Base-by-base conservation (phyloP, 306 rosid species). In the Glycine tomentella region DNA sequence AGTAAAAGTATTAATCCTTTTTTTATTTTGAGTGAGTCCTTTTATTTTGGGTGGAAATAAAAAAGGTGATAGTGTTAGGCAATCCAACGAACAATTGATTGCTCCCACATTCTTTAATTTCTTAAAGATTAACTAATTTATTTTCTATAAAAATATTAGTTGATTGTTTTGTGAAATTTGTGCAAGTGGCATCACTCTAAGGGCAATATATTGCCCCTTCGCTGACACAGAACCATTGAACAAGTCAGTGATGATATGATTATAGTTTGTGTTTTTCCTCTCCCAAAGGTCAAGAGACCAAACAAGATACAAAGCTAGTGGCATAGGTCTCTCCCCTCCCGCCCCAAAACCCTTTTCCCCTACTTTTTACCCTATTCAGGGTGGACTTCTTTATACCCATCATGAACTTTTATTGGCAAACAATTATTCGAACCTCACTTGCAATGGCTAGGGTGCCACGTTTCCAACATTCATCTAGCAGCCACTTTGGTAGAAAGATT, bases 221-320 rank as follows among this genome's bases (percentile, higher is more conserved):
- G 33, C 31, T 51, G 36, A 53, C 64, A 42, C 12, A 67, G 74
- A 84, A 38, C 62, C 80, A 14, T 46, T 38, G 66, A 74, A 53
- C 7, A 48, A 72, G 76, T 72, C 57, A 63, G 34, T 3, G 7
- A 44, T 3, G 83, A 48, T 53, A 44, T 61, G 69, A 53, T 76
- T 25, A 72, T 8, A 20, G 46, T 55, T 49, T 16, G 40, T 62
- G 78, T 25, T 75, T 80, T 69, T 74, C 81, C 10, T 13, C 68
- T 52, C 76, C 75, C 70, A 84, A 76, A 76, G 84, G 76, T 50
- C 81, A 16, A 46, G 48, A 56, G 59, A 48, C 65, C 64, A 14
- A n/a, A 34, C 10, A 17, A 42, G 42, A 42, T 44, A 38, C 61
- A 40, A 63, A 82, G 63, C 52, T 45, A 63, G 48, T 58, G 66